phyloP scores from a whole-genome alignment of 2,329 filamentous ascomycete species.

The Colletotrichum lini region DNA sequence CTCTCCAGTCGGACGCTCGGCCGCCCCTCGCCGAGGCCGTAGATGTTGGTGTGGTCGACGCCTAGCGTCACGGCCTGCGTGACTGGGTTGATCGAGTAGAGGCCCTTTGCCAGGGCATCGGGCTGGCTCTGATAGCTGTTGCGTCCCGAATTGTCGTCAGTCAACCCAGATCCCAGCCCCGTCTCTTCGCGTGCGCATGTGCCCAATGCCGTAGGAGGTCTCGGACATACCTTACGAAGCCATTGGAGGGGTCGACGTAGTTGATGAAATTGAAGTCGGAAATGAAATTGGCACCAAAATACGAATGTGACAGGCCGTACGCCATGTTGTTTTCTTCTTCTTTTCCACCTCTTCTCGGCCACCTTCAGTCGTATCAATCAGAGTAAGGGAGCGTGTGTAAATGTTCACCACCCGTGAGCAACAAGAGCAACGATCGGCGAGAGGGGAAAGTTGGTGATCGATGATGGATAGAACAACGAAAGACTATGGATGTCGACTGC shows the following conservation, averaged over 20 bases:
- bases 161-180: neutral
- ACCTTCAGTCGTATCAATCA: neutral
- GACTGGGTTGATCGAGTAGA: constrained; percentile 59
- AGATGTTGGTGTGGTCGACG: constrained; percentile 59
- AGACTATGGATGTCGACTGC: constrained; percentile 6
- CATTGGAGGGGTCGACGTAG: constrained; percentile 73
- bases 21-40: constrained; percentile 57
- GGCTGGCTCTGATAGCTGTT: constrained; percentile 60
- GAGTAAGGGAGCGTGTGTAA: constrained; percentile 5
- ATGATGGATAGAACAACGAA: constrained; percentile 27
- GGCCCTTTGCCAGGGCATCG: constrained; percentile 55
- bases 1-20: constrained; percentile 78
- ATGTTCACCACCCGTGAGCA: neutral
- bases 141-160: neutral
- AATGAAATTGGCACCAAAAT: constrained; percentile 60
- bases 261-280: constrained; percentile 66
- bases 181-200: neutral
- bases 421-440: neutral
- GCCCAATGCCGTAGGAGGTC: neutral
- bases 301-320: constrained; percentile 61
- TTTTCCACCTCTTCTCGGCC: neutral
- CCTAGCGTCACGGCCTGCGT: constrained; percentile 61
- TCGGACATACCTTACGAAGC: constrained; percentile 74
- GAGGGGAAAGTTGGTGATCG: neutral
- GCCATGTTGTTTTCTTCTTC: constrained; percentile 31